Base-by-base conservation (phyloP, 2,329 filamentous ascomycete genomes). In the Stachybotrys elegans region DNA sequence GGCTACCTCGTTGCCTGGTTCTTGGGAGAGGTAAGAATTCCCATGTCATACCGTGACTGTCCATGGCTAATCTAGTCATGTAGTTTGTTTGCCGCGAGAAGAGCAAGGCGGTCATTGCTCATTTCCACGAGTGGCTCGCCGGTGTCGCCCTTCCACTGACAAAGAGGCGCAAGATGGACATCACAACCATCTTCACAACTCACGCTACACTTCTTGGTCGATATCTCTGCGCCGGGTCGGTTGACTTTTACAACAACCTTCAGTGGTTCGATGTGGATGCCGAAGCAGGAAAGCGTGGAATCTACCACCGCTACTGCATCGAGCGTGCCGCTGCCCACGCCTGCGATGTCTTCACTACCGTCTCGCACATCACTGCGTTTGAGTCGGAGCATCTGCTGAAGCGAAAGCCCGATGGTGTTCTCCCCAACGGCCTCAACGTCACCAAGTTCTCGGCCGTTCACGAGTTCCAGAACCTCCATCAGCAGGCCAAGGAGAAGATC, bases 221-320 rank as follows among this genome's bases (percentile, higher is more conserved):
- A 58, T 97, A 98, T 62, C 86, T 97, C 40, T 97, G 93, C 63
- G 93, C 93, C 42, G 93, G 93, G 43, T 96, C 91, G 0, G 93
- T 97, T 50, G 93, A 98, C 65, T 97, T 98, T 65, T 98, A 98
- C 78, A 98, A 97, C 74, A 96, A 97, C 66, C 78, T 98, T 43
- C 92, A 97, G 66, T 86, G 83, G 71, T 97, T 98, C 61, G 92
- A 98, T 61, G 90, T 95, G 22, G 93, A 98, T 63, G 83, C 89
- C 6, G 93, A 98, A 69, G 93, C 93, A 16, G 93, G 93, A 49
- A 97, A 96, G 76, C 88, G 93, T 58, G 93, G 93, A 46, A 97
- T 98, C 64, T 98, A 97, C 72, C 93, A 98, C 71, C 78, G 93
- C 48, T 97, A 97, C 73, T 97, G 93, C 71, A 95, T 98, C 59